Conservation (phyloP, 495 filamentous ascomycete genomes). For the Daldinia caldariorum region DNA sequence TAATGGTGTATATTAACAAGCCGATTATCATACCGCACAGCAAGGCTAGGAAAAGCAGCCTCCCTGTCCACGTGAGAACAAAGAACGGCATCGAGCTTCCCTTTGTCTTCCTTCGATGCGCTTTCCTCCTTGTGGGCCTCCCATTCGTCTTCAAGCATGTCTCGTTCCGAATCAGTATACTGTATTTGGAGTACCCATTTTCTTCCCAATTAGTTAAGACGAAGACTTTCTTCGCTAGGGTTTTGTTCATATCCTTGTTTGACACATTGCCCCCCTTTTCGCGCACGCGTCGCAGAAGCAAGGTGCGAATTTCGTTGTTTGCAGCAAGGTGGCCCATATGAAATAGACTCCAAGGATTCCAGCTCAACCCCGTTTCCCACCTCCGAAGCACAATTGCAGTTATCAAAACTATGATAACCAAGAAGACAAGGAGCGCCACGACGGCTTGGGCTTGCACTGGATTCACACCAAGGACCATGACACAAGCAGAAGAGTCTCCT, state of each 20-base stretch:
- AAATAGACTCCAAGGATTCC: constrained; percentile 47
- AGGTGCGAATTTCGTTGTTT: constrained; percentile 37
- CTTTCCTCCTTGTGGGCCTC: constrained; percentile 22
- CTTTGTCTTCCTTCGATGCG: constrained; percentile 5
- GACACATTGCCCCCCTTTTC: constrained; percentile 34
- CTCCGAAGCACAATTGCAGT: constrained; percentile 38
- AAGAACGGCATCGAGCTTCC: constrained; percentile 41
- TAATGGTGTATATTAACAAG: constrained; percentile 44
- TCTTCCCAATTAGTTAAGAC: constrained; percentile 33
- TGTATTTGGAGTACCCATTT: constrained; percentile 27
- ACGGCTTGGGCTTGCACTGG: constrained; percentile 31
- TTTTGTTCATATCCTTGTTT: constrained; percentile 18
- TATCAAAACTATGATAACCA: constrained; percentile 31
- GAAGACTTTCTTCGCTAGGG: constrained; percentile 24
- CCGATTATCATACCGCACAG: constrained; percentile 38
- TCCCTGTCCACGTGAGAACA: constrained; percentile 43
- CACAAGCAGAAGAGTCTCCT: constrained; percentile 23
- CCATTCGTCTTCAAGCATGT: constrained; percentile 24
- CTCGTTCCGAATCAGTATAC: constrained; percentile 32
- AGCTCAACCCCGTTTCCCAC: constrained; percentile 46
- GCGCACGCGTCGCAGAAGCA: constrained; percentile 27
- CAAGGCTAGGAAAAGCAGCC: constrained; percentile 38
- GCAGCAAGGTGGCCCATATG: constrained; percentile 43
- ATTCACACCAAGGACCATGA: constrained; percentile 35
- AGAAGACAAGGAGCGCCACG: constrained; percentile 36